Base-by-base conservation (phyloP, 2,329 filamentous ascomycete species). In the Fusarium dimerum region DNA sequence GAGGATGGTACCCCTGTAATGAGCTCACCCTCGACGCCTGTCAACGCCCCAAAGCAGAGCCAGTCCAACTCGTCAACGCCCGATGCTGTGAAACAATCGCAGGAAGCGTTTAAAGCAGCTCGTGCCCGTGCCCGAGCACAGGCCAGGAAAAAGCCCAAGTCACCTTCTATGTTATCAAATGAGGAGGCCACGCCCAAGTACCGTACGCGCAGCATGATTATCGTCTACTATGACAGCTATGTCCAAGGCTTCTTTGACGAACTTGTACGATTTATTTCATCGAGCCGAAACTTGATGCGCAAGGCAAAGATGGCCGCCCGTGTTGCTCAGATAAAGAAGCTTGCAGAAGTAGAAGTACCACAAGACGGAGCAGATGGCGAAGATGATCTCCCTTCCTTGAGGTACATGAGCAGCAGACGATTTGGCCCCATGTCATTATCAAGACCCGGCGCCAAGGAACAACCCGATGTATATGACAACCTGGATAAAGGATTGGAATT, bases 161-260 rank as follows among this genome's bases (percentile, higher is more conserved):
- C 78, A 12, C 73, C 79, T 20, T 84, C 81, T 0, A 72, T 83
- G 60, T 61, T 78, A 46, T 83, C 80, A 40, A 75, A 71, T 36
- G 74, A 75, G 38, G 78, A 81, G 11, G 68, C 73, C 2, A 68
- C 76, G 1, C 70, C 76, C 11, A 83, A 84, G 56, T 88, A 88
- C 68, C 85, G 89, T 49, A 85, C 85, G 4, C 83, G 88, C 59
- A 86, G 81, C 51, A 88, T 90, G 79, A 87, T 93, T 40, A 86
- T 94, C 40, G 89, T 97, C n/a, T 92, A 91, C 71, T 97, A 97
- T 68, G 92, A 97, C 68, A 90, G 88, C 61, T 87, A 90, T 56
- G 87, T 95, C 4, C 92, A 97, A 68, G 84, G 84, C 46, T 85
- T 87, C 39, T 91, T 97, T 59, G 92, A 96, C 63, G 80, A 87